Evolutionary conservation across 176 grass and related monocot genomes (phyloP).

Genomic region (Avena atlantica): DNA sequence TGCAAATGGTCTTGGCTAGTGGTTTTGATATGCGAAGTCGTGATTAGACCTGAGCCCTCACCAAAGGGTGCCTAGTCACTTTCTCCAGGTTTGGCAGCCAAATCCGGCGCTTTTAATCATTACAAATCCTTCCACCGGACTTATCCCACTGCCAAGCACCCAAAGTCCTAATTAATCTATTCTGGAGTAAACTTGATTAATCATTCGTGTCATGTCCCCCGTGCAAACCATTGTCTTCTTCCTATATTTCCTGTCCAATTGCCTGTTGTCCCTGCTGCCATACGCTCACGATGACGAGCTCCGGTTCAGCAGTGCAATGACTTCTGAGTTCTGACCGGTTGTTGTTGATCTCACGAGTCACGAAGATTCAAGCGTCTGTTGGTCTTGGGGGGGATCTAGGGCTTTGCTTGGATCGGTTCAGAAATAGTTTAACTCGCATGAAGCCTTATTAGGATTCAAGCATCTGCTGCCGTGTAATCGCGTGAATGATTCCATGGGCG

Average conservation of each 20-base stretch:
- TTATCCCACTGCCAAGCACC: background rate
- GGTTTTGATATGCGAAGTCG: background rate
- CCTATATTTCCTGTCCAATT: background rate
- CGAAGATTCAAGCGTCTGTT: background rate
- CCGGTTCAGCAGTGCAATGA: background rate
- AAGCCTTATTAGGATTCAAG: no score
- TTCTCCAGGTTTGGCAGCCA: conserved; percentile 27
- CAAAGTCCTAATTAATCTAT: background rate
- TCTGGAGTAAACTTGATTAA: conserved; percentile 3
- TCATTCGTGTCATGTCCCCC: background rate
- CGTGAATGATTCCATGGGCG: background rate
- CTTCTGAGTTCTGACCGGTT: background rate
- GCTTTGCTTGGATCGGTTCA: no score
- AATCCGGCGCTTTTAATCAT: conserved; percentile 36
- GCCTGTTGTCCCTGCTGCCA: background rate
- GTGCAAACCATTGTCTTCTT: background rate
- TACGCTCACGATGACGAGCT: background rate
- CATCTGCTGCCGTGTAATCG: background rate
- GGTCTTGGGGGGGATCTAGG: no score
- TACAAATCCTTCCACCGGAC: conserved; percentile 12
- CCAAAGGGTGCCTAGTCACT: background rate
- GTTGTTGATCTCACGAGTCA: background rate
- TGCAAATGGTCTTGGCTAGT: background rate
- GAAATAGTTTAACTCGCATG: no score
- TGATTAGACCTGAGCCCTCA: conserved; percentile 16